Conservation (phyloP, 2,329 filamentous ascomycete genomes). For the Aureobasidium sp. region DNA sequence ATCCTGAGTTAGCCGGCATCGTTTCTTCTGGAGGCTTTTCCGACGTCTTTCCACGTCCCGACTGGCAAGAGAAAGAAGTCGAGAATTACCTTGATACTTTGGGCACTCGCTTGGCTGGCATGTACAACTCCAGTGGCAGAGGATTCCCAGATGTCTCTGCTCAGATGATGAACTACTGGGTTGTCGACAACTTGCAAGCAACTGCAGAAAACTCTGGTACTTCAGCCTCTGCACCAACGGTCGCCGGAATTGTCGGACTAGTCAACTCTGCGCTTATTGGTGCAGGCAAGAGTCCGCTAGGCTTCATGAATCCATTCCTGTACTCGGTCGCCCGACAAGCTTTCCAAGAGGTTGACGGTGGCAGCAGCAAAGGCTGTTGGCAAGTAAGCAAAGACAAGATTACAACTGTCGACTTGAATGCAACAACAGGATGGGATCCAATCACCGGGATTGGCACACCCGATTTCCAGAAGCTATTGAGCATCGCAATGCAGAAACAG, state of each 20-base stretch:
- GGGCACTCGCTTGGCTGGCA: constrained; percentile 26
- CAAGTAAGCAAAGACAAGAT: too few relatives aligned
- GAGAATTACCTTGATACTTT: constrained; percentile 30
- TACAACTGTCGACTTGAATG: background rate
- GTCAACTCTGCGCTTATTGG: constrained; percentile 52
- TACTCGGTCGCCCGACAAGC: constrained; percentile 44
- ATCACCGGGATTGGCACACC: constrained; percentile 24
- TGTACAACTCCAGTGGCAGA: constrained; percentile 37
- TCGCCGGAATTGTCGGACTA: constrained; percentile 48
- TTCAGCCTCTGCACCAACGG: constrained; percentile 46
- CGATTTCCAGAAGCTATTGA: background rate
- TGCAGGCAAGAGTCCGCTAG: constrained; percentile 38
- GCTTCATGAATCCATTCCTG: constrained; percentile 44
- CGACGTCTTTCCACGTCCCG: constrained; percentile 18
- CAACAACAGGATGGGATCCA: constrained; percentile 24
- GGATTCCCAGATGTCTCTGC: constrained; percentile 40
- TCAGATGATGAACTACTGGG: constrained; percentile 32
- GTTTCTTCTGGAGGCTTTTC: background rate
- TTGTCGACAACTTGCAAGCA: constrained; percentile 25
- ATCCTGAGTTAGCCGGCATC: background rate
- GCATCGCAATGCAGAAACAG: background rate
- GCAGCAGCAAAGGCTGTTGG: constrained; percentile 25
- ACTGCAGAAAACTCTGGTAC: constrained; percentile 33
- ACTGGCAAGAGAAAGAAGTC: constrained; percentile 35
- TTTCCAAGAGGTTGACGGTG: constrained; percentile 40